These are phyloP conservation scores for Botryotinia convoluta DNA, from an alignment of 2,329 filamentous ascomycete genomes.

Conservation along the genomic window DNA sequence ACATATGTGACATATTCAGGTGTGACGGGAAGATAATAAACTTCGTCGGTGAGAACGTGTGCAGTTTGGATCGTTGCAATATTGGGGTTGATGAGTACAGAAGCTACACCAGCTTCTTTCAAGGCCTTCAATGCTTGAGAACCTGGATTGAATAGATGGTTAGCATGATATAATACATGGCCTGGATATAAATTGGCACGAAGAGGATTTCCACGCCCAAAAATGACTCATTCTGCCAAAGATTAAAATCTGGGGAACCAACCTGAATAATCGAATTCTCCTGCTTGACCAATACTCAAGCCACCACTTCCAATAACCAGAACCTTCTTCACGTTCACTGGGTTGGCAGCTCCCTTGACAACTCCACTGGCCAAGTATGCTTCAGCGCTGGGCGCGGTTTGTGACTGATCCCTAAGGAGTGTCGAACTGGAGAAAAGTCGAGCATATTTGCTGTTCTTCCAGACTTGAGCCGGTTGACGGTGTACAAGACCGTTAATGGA, in stretches of 20 bases:
- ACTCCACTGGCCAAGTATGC: constrained; percentile 87
- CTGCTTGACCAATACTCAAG: constrained; percentile 93
- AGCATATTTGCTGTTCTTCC: constrained; percentile 31
- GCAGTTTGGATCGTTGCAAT: constrained; percentile 98
- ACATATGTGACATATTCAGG: constrained; percentile 97
- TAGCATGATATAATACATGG: constrained; percentile 22
- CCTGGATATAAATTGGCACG: too few species aligned
- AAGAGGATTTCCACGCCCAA: neutral
- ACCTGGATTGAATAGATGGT: constrained; percentile 51
- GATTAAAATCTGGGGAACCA: constrained; percentile 25
- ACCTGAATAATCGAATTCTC: constrained; percentile 99
- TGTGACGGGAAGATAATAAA: constrained; percentile 97
- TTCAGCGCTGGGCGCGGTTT: constrained; percentile 76
- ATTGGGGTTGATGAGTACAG: constrained; percentile 95
- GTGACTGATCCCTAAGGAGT: constrained; percentile 40
- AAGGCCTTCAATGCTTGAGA: constrained; percentile 95
- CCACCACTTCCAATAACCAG: constrained; percentile 94
- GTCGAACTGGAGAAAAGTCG: constrained; percentile 37
- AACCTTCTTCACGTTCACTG: constrained; percentile 93
- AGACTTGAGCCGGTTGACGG: constrained; percentile 27
- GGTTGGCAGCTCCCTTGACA: constrained; percentile 70
- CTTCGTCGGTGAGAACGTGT: constrained; percentile 91
- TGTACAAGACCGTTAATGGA: constrained; percentile 29
- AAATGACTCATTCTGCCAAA: constrained; percentile 31
- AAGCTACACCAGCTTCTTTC: constrained; percentile 89